A percentile compares a stretch with the other conserved stretches of the same genome.
These are phyloP conservation scores for Volvox reticuliferus DNA, from an alignment of 139 green algal genomes.

Conservation along the genomic window DNA sequence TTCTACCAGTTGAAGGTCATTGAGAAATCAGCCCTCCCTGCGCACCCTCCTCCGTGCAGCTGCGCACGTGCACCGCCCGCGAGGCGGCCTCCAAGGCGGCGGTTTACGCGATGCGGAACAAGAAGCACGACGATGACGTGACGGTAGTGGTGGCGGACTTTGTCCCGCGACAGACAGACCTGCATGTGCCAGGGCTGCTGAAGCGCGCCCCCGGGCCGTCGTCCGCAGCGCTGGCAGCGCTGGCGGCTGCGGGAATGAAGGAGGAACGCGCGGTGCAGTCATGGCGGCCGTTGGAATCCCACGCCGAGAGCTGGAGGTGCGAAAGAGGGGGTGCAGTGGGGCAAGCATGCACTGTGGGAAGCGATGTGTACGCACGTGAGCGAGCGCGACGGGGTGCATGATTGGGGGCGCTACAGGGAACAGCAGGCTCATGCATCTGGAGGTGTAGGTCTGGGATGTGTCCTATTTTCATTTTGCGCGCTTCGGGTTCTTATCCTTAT, in stretches of 20 bases:
- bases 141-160: constrained; percentile 77
- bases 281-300: constrained; percentile 53
- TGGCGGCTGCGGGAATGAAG: constrained; percentile 1
- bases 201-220: background rate
- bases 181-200: constrained; percentile 27
- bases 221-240: background rate
- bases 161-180: constrained; percentile 42
- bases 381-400: no score
- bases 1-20: no score
- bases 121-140: constrained; percentile 38
- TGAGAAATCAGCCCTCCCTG: background rate
- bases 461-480: no score
- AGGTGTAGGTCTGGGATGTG: no score
- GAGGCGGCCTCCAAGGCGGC: constrained; percentile 32
- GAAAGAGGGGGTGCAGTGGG: no score
- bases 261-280: constrained; percentile 38
- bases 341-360: no score
- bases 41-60: constrained; percentile 2
- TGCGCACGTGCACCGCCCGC: constrained; percentile 24
- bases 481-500: no score
- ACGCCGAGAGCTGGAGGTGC: constrained; percentile 41
- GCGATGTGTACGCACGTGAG: no score
- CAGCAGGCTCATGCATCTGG: no score
- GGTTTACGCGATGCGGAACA: constrained; percentile 43
- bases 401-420: no score